These are phyloP conservation scores for Colletotrichum spaethianum DNA, from an alignment of 2,329 filamentous ascomycete genomes.

Conservation along the genomic window DNA sequence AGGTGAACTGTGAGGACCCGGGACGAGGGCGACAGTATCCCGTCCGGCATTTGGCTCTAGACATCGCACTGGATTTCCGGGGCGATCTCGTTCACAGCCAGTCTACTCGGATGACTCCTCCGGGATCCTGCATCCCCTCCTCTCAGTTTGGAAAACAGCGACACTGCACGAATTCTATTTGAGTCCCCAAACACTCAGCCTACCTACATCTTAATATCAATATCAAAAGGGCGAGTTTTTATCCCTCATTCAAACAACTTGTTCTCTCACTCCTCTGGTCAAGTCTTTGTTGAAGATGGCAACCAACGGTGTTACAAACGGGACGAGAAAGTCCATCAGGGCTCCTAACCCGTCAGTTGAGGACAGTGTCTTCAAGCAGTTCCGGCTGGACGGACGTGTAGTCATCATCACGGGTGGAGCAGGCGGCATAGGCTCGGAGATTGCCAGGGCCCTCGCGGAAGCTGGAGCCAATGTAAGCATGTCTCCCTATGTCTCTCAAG, in stretches of 20 bases:
- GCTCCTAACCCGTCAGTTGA: constrained; percentile 21
- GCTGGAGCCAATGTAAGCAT: constrained; percentile 34
- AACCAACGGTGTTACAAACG: constrained; percentile 4
- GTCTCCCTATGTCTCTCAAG: not conserved
- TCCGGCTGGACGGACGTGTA: constrained; percentile 35
- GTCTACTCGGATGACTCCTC: not conserved
- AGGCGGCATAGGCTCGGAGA: constrained; percentile 25
- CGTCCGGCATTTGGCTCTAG: not conserved
- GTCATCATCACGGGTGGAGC: constrained; percentile 30
- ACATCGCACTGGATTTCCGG: not conserved
- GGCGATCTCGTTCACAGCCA: not conserved
- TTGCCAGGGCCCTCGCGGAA: constrained; percentile 31
- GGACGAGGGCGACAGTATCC: constrained; percentile 9
- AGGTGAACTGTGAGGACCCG: too few species aligned
- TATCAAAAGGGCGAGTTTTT: not conserved
- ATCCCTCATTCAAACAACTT: too few species aligned
- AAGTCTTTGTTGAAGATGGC: not conserved
- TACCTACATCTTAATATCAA: not conserved
- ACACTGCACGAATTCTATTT: constrained; percentile 11
- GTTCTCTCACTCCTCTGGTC: too few species aligned
- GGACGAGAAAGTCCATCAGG: constrained; percentile 21
- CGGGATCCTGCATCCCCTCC: not conserved
- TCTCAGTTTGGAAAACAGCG: too few species aligned
- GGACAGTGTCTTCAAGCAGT: constrained; percentile 36
- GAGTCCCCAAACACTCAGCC: not conserved